These are phyloP conservation scores for Plasmodium reichenowi DNA, from an alignment of 169 alveolate species.

Conservation along the genomic window DNA sequence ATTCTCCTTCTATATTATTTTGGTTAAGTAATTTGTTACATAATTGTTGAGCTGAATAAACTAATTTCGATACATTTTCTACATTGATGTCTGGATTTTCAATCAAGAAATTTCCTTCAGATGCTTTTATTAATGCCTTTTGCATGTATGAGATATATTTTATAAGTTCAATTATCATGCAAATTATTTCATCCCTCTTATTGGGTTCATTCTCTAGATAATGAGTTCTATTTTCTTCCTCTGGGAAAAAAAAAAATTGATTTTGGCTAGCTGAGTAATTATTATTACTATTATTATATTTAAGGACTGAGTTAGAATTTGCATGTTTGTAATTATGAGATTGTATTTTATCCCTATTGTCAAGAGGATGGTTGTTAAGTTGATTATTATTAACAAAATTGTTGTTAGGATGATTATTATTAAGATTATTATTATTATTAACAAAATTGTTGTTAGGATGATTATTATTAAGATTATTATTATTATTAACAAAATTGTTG, in stretches of 20 bases:
- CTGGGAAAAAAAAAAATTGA: neutral
- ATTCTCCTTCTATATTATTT: conserved; percentile 11
- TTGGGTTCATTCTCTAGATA: neutral
- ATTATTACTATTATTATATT: neutral
- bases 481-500: neutral
- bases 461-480: neutral
- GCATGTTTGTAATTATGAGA: neutral
- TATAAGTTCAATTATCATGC: conserved; percentile 52
- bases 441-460: neutral
- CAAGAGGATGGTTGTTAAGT: neutral
- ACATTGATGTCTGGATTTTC: conserved; percentile 39
- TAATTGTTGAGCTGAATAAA: conserved; percentile 39
- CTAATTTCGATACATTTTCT: conserved; percentile 27
- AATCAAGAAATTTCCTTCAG: conserved; percentile 34
- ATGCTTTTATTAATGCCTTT: conserved; percentile 40
- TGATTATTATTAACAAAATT: neutral
- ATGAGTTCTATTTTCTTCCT: neutral
- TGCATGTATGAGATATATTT: conserved; percentile 69
- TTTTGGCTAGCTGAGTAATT: neutral
- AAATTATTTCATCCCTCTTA: conserved; percentile 46
- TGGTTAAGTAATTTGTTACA: conserved; percentile 44
- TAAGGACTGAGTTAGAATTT: conserved; percentile 6
- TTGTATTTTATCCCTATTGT: neutral
- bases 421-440: neutral
- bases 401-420: neutral